phyloP scores from a whole-genome alignment of 2,329 filamentous ascomycete genomes.

The Fusarium coffeatum region DNA sequence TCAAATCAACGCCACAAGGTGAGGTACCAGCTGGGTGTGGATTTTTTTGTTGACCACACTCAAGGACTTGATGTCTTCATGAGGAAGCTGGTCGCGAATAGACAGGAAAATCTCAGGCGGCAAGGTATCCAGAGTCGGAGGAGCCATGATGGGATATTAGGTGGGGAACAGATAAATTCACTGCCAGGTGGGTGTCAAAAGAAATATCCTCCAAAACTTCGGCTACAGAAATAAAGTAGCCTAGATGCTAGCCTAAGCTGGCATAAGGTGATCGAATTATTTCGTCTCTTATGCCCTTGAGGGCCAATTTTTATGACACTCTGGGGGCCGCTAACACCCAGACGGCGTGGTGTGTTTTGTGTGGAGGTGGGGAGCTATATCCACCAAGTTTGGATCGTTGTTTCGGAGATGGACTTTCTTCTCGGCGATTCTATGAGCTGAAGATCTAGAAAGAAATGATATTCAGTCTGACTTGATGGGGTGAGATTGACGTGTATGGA shows the following conservation, averaged over 20 bases:
- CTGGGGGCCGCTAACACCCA: no score
- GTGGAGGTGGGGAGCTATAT: neutral
- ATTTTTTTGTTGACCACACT: neutral
- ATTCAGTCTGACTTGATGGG: neutral
- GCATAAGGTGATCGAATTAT: no score
- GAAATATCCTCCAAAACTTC: no score
- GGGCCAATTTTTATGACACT: no score
- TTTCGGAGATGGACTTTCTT: neutral
- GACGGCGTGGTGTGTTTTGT: neutral
- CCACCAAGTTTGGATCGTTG: neutral
- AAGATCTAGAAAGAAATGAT: neutral
- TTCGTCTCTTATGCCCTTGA: no score
- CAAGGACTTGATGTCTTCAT: neutral
- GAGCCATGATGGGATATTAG: neutral
- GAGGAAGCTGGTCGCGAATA: neutral
- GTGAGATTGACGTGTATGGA: neutral
- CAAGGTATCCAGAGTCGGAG: neutral
- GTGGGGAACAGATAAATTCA: no score
- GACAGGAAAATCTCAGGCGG: neutral
- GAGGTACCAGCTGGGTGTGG: neutral
- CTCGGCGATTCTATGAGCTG: neutral
- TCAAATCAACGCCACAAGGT: no score
- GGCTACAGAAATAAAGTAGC: no score
- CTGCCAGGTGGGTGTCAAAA: no score
- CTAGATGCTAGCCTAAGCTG: no score